Base-by-base conservation (phyloP, 768 basidiomycete genomes). In the Phylloporus sp. region DNA sequence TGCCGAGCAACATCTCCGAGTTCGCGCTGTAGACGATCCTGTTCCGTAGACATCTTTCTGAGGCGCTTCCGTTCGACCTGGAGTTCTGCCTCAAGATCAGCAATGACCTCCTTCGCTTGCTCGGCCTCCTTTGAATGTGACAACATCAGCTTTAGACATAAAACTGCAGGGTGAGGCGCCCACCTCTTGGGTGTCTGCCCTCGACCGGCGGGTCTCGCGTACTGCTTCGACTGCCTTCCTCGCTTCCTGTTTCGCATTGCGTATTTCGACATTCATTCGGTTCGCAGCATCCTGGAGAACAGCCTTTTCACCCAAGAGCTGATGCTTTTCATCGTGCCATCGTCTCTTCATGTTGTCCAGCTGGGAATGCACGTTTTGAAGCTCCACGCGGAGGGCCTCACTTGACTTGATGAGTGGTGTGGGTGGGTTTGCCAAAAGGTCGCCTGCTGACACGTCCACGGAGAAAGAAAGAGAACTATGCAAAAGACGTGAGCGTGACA, bases 81-180 rank as follows among this genome's bases (percentile, higher is more conserved):
- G n/a, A 93, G 72, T 34, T 86, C 81, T 35, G 68, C 72, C 59
- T 94, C 89, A 8, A 94, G 78, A 15, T 86, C 85, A 2, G 78
- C 74, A 52, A 92, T 80, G 24, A 78, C 77, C 5, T 69, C 70
- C 59, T 79, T 86, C 7, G 88, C 86, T 46, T 73, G 79, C 42
- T 86, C 86, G 16, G 86, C 77, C 51, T 92, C 89, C 88, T 91
- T 55, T 38, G 26, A 23, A 47, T n/a, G n/a, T n/a, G n/a, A 16
- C 11, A 36, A 40, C 2, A 42, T 38, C 48, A 57, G 27, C 31
- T 47, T n/a, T 13, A 45, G 43, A 18, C 55, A 47, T 20, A 44
- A 24, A 27, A 10, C 9, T 34, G 27, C 46, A 2, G 13, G 28
- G 32, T 1, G 42, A 20, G 12, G 13, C 24, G 5, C 65, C 77